Base-by-base conservation (phyloP, 805 yeast genomes). In the Helenozyma baotianmanensis region DNA sequence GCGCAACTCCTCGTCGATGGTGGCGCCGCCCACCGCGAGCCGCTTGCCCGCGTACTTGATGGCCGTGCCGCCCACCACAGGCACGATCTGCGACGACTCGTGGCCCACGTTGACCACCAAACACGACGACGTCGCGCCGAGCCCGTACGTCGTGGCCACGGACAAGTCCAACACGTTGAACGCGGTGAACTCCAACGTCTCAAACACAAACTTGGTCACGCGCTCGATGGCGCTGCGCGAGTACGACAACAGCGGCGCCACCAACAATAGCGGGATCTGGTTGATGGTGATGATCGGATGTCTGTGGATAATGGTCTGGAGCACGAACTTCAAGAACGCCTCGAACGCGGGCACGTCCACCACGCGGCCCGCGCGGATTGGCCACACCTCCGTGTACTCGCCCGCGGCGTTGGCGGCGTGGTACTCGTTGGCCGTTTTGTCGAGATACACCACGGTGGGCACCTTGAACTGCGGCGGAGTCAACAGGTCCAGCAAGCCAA, bases 71-170 rank as follows among this genome's bases (percentile, higher is more conserved):
- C 84, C 92, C 19, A 83, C 58, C n/a, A 90, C 75, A 3, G 96
- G 92, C 9, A 80, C 69, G 15, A 90, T 68, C 53, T 87, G 95
- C 3, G 88, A 76, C 45, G 80, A 75, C 15, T 78, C 75, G 41
- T 66, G 64, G 13, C 97, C 97, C 29, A 90, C 70, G 56, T 90
- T 95, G 25, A 90, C 76, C 12, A 90, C 82, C 23, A 82, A 62
- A 1, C 88, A 72, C 40, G 78, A 82, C 24, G 79, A 72, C 9
- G 78, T 61, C 11, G 72, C 62, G 4, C 86, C 84, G 53, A 80
- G 70, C 0, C 96, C 90, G 57, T 78, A 88, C 12, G 83, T 65
- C 1, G 87, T 63, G 6, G 86, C 82, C 23, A 87, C 60, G 1
- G 88, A 66, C 14, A 72, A 62, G 27, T 94, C 88, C 23, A 84